phyloP scores from a whole-genome alignment of 2,329 filamentous ascomycete species.

The Talaromyces rugulosus region DNA sequence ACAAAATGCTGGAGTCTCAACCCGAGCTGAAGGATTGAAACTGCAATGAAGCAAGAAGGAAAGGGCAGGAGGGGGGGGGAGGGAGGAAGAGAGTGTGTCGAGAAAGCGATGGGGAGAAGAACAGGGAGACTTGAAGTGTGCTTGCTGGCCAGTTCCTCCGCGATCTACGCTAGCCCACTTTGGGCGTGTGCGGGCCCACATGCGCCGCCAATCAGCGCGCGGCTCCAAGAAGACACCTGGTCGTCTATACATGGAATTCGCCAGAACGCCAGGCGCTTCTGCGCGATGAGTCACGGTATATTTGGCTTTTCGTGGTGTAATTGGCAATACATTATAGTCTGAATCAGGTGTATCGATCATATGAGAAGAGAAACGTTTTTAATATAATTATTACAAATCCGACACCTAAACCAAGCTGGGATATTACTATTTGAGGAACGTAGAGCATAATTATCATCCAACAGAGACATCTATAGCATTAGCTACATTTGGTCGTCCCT shows the following conservation, averaged over 20 bases:
- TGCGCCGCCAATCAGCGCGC: slow-evolving; percentile 10
- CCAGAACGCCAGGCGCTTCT: neutral
- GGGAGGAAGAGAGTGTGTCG: slow-evolving; percentile 16
- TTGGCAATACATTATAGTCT: neutral
- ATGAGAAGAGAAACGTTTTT: neutral
- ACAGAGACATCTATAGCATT: neutral
- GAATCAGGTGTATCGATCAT: neutral
- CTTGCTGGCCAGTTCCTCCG: slow-evolving; percentile 28
- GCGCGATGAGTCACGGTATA: neutral
- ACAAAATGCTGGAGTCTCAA: slow-evolving; percentile 26
- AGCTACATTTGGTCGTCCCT: neutral
- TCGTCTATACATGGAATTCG: neutral
- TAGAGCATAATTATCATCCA: neutral
- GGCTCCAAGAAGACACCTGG: slow-evolving; percentile 9
- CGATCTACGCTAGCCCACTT: slow-evolving; percentile 10
- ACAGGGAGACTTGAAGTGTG: slow-evolving; percentile 9
- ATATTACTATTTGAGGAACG: neutral
- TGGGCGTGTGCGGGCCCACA: slow-evolving; percentile 1
- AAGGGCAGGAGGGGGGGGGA: slow-evolving; percentile 20
- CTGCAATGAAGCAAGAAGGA: slow-evolving; percentile 22
- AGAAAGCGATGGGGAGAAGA: slow-evolving; percentile 14
- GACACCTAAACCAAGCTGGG: neutral
- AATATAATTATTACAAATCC: neutral
- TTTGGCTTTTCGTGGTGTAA: neutral
- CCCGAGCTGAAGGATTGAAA: slow-evolving; percentile 33